A percentile compares a stretch with the other conserved stretches of the same genome.
These are phyloP conservation scores for Fusarium sp. DNA, from an alignment of 2,329 filamentous ascomycete species.

Conservation along the genomic window DNA sequence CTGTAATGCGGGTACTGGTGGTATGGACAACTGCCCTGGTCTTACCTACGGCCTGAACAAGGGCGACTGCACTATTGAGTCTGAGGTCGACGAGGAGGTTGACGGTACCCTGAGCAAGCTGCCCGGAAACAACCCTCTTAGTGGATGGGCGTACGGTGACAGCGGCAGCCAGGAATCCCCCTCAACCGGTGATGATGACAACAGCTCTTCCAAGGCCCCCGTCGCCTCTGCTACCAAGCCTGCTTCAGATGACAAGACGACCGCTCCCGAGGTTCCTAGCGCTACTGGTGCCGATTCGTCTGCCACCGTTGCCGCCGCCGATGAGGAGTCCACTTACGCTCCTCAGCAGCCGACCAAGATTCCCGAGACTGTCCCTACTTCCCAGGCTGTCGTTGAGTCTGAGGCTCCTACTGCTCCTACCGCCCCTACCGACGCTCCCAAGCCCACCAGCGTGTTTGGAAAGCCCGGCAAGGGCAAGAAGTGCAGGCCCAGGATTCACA, in stretches of 20 bases:
- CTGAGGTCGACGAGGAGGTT: constrained; percentile 60
- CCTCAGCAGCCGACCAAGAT: constrained; percentile 10
- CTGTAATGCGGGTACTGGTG: constrained; percentile 70
- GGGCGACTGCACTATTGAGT: constrained; percentile 63
- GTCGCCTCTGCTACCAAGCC: constrained; percentile 25
- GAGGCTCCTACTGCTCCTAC: constrained; percentile 17
- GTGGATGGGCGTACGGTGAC: constrained; percentile 62
- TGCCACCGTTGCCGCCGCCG: neutral
- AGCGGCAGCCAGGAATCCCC: constrained; percentile 13
- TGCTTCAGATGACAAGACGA: constrained; percentile 22
- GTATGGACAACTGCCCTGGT: constrained; percentile 73
- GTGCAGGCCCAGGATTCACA: constrained; percentile 49
- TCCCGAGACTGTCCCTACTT: constrained; percentile 19
- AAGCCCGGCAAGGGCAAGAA: constrained; percentile 37
- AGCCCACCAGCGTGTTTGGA: constrained; percentile 32
- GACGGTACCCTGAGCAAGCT: constrained; percentile 59
- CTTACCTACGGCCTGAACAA: constrained; percentile 66
- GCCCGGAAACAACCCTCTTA: constrained; percentile 68
- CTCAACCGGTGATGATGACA: constrained; percentile 13
- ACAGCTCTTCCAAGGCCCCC: constrained; percentile 17
- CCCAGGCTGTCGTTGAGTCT: constrained; percentile 29
- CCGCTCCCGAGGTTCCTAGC: constrained; percentile 13
- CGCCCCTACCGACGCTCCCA: constrained; percentile 8
- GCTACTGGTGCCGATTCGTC: constrained; percentile 22
- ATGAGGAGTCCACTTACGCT: constrained; percentile 8